Evolutionary conservation across 2,329 filamentous ascomycete genomes (phyloP).

Genomic region (Colletotrichum tofieldiae): DNA sequence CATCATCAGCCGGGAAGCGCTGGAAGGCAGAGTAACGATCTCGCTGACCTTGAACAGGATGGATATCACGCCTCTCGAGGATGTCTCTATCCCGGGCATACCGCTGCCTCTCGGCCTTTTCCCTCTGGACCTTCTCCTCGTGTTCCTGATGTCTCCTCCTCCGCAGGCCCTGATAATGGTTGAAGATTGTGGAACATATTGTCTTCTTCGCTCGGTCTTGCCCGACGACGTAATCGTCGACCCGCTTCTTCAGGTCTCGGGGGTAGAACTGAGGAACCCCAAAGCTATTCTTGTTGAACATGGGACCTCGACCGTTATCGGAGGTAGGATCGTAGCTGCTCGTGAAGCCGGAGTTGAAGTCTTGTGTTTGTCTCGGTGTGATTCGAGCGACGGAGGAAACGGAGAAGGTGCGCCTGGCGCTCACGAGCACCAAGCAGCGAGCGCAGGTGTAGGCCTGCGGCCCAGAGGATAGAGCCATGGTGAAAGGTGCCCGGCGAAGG

Average conservation of each 20-base stretch:
- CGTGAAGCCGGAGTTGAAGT: slow-evolving; percentile 73
- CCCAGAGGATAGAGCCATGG: slow-evolving; percentile 40
- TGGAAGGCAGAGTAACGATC: slow-evolving; percentile 48
- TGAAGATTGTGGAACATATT: slow-evolving; percentile 93
- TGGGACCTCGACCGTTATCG: slow-evolving; percentile 70
- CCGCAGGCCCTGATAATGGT: slow-evolving; percentile 93
- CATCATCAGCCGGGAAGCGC: slow-evolving; percentile 53
- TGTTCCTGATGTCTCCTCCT: slow-evolving; percentile 85
- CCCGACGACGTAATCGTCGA: slow-evolving; percentile 96
- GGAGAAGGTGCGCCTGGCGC: slow-evolving; percentile 47
- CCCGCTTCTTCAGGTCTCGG: slow-evolving; percentile 84
- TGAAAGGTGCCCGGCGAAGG: slow-evolving; percentile 22
- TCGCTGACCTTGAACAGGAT: slow-evolving; percentile 83
- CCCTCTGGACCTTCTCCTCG: slow-evolving; percentile 68
- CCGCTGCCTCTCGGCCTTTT: slow-evolving; percentile 80
- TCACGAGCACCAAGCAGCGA: slow-evolving; percentile 36
- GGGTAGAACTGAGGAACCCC: slow-evolving; percentile 77
- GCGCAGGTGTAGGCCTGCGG: slow-evolving; percentile 40
- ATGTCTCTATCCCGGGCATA: slow-evolving; percentile 77
- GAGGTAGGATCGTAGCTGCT: slow-evolving; percentile 71
- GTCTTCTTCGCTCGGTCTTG: slow-evolving; percentile 96
- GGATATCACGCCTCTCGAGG: slow-evolving; percentile 71
- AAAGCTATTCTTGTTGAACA: slow-evolving; percentile 71
- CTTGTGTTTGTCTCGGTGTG: slow-evolving; percentile 59
- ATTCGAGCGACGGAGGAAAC: slow-evolving; percentile 47